Percentiles rank a stretch among this genome's conserved stretches.
Evolutionary conservation across 176 grass and related monocot genomes (phyloP).

Genomic region (Phyllostachys edulis): DNA sequence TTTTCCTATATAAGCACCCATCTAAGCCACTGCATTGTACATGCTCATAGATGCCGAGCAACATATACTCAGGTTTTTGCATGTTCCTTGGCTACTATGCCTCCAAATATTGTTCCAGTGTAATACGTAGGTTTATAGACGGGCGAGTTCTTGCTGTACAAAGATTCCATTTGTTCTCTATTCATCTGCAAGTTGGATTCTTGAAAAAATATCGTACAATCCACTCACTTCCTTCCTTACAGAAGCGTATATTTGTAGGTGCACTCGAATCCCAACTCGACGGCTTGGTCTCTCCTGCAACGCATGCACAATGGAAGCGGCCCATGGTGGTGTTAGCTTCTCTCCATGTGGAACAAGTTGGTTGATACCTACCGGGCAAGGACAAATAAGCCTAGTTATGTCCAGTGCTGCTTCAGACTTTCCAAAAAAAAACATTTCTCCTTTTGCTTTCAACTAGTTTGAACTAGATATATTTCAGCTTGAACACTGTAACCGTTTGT

Average conservation of each 20-base stretch:
- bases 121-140: too few species aligned
- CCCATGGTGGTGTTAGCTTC: neutral
- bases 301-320: neutral
- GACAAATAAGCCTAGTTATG: neutral
- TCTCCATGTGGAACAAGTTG: neutral
- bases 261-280: neutral
- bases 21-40: too few species aligned
- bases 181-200: neutral
- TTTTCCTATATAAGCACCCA: too few species aligned
- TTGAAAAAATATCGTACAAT: neutral
- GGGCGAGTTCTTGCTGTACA: too few species aligned
- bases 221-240: neutral
- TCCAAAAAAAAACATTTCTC: neutral
- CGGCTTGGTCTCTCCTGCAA: too few species aligned
- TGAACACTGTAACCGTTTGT: neutral
- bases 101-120: too few species aligned
- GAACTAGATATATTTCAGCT: neutral
- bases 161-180: neutral
- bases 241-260: conserved; percentile 31
- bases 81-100: too few species aligned
- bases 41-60: too few species aligned
- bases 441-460: neutral
- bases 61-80: too few species aligned
- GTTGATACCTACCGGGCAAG: neutral
- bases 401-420: neutral